Evolutionary conservation across 1,284 basidiomycete genomes (phyloP).

Genomic region (Cutaneotrichosporon dermatis): DNA sequence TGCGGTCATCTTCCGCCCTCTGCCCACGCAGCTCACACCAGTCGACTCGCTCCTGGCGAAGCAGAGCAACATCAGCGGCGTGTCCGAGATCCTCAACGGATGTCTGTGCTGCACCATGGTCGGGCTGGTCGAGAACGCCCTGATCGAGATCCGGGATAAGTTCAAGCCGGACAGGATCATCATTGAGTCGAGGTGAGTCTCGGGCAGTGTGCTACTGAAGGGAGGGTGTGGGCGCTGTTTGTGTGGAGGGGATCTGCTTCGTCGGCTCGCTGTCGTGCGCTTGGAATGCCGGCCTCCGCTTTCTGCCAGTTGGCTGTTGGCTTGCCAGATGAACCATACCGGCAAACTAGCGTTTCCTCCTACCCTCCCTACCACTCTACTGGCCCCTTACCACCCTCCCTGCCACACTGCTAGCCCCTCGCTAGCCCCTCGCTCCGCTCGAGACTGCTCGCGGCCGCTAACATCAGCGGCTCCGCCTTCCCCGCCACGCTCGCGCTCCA

Average conservation of each 20-base stretch:
- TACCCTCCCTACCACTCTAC: no score
- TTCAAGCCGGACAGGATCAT: constrained; percentile 80
- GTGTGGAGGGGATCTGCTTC: no score
- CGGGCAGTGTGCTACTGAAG: no score
- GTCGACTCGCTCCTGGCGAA: constrained; percentile 82
- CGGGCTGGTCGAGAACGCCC: constrained; percentile 81
- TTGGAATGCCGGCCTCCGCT: no score
- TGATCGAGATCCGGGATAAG: constrained; percentile 81
- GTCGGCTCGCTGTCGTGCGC: no score
- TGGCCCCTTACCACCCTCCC: no score
- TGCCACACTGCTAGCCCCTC: no score
- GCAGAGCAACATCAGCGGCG: constrained; percentile 73
- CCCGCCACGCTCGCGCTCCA: constrained; percentile 85
- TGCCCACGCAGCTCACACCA: constrained; percentile 31
- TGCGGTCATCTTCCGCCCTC: neutral
- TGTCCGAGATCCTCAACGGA: constrained; percentile 86
- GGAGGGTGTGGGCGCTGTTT: no score
- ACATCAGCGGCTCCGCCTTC: constrained; percentile 61
- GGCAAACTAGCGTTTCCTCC: no score
- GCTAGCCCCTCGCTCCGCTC: neutral
- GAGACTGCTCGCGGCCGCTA: neutral
- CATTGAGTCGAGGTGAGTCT: constrained; percentile 77
- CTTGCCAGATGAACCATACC: no score
- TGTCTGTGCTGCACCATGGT: constrained; percentile 92
- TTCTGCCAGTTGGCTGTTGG: no score